Base-by-base conservation (phyloP, 371 early-diverging fungal genomes). In the Mucor plumbeus region DNA sequence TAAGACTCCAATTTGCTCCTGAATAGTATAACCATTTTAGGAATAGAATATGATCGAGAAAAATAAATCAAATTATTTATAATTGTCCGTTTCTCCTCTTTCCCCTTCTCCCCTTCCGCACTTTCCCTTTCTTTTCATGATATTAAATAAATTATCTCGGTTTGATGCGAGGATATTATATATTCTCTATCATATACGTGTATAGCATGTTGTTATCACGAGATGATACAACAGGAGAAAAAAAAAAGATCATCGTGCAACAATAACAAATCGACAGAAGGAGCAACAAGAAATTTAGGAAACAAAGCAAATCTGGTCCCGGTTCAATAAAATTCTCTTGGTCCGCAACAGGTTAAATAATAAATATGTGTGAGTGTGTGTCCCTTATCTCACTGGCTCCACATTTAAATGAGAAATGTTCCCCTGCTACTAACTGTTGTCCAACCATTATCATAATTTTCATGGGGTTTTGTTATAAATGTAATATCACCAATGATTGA, bases 201-300 rank as follows among this genome's bases (percentile, higher is more conserved):
- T 11, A 53, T 31, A 5, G 5, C 53, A 53, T 21, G 53, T 5
- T 53, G 14, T 21, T 26, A 26, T 53, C 53, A 53, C 53, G 53
- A 53, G 53, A 53, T 53, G 53, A 13, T 53, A 53, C 53, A 53
- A 53, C 53, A 53, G 53, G 53, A 53, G 53, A 13, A 13, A 14
- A 31, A 31, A 31, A 14, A 31, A 53, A 31, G 26, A 31, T 31
- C 53, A 53, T 53, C 31, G 53, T 53, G 53, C 53, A 53, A 53
- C 53, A 53, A 53, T 53, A 53, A 53, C 53, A 26, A 26, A 26
- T 26, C 26, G 26, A 26, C 26, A 53, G 33, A 53, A 31, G 53
- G 53, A 53, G 53, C 53, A 53, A 53, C 26, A 31, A 31, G 53
- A 53, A 53, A 53, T 53, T 53, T 53, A 53, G 50, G 50, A 50